Evolutionary conservation across 495 filamentous ascomycete species (phyloP).

Genomic region (Pyronema domesticum): DNA sequence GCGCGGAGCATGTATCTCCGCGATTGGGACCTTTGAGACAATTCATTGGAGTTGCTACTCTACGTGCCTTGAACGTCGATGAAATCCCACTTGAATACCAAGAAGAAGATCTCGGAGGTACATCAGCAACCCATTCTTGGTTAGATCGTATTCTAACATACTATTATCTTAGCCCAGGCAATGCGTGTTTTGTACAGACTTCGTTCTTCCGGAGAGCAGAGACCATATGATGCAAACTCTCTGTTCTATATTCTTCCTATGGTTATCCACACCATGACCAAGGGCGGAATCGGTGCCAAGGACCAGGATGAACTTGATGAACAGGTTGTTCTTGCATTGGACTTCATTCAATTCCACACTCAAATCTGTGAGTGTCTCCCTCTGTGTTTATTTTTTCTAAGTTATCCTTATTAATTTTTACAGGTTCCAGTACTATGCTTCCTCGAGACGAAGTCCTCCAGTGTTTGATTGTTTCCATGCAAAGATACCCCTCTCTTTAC

Average conservation of each 20-base stretch:
- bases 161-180: constrained; percentile 40
- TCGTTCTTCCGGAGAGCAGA: constrained; percentile 76
- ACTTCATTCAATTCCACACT: constrained; percentile 77
- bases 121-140: not conserved
- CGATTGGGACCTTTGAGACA: constrained; percentile 59
- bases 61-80: constrained; percentile 56
- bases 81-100: constrained; percentile 52
- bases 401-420: constrained; percentile 10
- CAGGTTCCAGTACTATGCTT: constrained; percentile 47
- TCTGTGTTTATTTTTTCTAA: not conserved
- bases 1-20: constrained; percentile 36
- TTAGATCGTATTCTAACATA: constrained; percentile 8
- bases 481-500: constrained; percentile 78
- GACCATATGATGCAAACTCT: constrained; percentile 71
- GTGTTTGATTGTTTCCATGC: constrained; percentile 62
- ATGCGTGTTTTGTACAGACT: constrained; percentile 82
- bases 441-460: constrained; percentile 56
- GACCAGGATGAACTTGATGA: constrained; percentile 61
- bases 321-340: constrained; percentile 76
- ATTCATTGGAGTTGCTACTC: constrained; percentile 74
- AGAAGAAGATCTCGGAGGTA: constrained; percentile 55
- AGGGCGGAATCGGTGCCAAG: constrained; percentile 55
- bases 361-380: constrained; percentile 36
- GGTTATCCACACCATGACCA: constrained; percentile 51
- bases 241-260: constrained; percentile 76